A percentile compares a stretch with the other conserved stretches of the same genome.
Conservation (phyloP, 78 protist species). For the Monosiga brevicollis region DNA sequence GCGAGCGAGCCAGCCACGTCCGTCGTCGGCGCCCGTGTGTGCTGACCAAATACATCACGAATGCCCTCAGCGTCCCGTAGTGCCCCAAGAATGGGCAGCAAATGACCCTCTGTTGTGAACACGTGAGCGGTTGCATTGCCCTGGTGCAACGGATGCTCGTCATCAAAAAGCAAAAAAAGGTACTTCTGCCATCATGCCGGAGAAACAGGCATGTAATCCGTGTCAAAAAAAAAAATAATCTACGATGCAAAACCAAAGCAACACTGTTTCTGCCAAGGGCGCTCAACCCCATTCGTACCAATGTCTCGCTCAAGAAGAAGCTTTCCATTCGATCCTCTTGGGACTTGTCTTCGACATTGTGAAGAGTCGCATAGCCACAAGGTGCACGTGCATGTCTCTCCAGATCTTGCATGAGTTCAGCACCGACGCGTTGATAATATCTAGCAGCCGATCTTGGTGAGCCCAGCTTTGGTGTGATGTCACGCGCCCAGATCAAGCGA, state of each 20-base stretch:
- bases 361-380: slow-evolving; percentile 36
- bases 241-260: no score
- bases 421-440: slow-evolving; percentile 28
- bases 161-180: slow-evolving; percentile 50
- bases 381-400: background rate
- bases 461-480: no score
- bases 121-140: background rate
- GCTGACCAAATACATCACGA: no score
- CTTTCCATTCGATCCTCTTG: slow-evolving; percentile 45
- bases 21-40: no score
- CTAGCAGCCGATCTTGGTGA: no score
- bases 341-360: background rate
- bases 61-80: no score
- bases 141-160: background rate
- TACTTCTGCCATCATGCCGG: background rate
- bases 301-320: slow-evolving; percentile 57
- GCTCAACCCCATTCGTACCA: background rate
- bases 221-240: no score
- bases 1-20: no score
- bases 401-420: background rate
- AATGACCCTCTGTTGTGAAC: background rate
- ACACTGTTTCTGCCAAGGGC: background rate
- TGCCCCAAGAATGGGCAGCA: background rate
- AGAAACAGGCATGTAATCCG: background rate
- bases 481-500: no score